Percentiles rank a stretch among this genome's conserved stretches.
Conservation (phyloP, 352 stramenopile genomes). For the Globisporangium paroecandrum region DNA sequence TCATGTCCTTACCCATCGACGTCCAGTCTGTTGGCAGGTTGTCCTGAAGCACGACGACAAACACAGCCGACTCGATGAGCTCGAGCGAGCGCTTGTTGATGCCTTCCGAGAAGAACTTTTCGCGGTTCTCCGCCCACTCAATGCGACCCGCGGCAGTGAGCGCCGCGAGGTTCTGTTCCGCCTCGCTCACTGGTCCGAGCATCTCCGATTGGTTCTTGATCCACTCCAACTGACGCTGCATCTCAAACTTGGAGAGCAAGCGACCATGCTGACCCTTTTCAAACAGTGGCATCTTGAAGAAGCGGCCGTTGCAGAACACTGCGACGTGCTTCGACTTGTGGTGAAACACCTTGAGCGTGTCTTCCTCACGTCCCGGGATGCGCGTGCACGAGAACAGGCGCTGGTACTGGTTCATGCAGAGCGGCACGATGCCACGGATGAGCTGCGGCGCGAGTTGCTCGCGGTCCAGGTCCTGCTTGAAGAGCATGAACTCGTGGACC, state of each 20-base stretch:
- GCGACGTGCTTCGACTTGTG: slow-evolving; percentile 84
- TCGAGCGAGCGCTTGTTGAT: slow-evolving; percentile 86
- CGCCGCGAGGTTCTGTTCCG: slow-evolving; percentile 62
- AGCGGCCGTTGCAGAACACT: slow-evolving; percentile 81
- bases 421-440: slow-evolving; percentile 81
- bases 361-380: slow-evolving; percentile 83
- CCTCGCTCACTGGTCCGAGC: slow-evolving; percentile 28
- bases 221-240: slow-evolving; percentile 78
- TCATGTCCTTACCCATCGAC: slow-evolving; percentile 68
- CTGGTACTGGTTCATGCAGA: slow-evolving; percentile 90
- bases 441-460: slow-evolving; percentile 79
- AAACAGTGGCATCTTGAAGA: slow-evolving; percentile 87
- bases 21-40: slow-evolving; percentile 55
- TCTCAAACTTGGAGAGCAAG: slow-evolving; percentile 69
- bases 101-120: slow-evolving; percentile 85
- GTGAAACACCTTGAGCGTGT: slow-evolving; percentile 72
- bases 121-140: slow-evolving; percentile 86
- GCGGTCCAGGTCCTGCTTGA: slow-evolving; percentile 84
- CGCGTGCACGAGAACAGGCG: slow-evolving; percentile 89
- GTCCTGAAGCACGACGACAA: slow-evolving; percentile 76
- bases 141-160: slow-evolving; percentile 83
- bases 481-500: slow-evolving; percentile 80
- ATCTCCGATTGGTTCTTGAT: slow-evolving; percentile 50
- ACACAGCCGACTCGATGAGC: slow-evolving; percentile 72
- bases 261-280: slow-evolving; percentile 76